Evolutionary conservation across 345 rosid species (phyloP).

Genomic region (Syzygium aromaticum): DNA sequence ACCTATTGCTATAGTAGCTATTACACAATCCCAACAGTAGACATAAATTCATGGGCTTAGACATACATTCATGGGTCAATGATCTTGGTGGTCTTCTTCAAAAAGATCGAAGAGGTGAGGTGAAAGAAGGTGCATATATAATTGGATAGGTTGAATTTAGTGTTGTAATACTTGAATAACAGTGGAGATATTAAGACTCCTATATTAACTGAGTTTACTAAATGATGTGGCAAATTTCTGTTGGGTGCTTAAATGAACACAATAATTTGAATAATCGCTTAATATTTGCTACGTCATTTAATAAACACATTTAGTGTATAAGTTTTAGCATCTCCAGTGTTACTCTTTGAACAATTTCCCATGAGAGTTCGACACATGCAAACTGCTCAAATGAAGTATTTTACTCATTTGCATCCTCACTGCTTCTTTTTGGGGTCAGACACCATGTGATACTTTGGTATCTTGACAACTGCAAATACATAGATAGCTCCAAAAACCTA

Average conservation of each 20-base stretch:
- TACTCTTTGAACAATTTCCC: background rate
- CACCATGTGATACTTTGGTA: background rate
- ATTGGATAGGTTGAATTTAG: background rate
- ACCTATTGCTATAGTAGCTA: background rate
- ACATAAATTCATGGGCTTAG: background rate
- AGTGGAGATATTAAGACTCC: background rate
- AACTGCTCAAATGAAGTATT: background rate
- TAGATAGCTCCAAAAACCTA: background rate
- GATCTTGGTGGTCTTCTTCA: background rate
- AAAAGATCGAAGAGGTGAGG: background rate
- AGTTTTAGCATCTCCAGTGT: too few species aligned
- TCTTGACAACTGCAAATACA: background rate
- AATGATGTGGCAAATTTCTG: background rate
- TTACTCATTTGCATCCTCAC: background rate
- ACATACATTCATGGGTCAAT: background rate
- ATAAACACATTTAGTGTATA: background rate
- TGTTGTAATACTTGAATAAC: background rate
- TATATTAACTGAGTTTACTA: too few species aligned
- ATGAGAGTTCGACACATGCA: background rate
- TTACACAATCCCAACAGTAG: background rate
- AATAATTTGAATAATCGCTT: background rate
- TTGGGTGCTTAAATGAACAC: background rate
- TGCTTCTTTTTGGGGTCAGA: background rate
- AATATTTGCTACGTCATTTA: background rate
- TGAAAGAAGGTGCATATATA: background rate